These are phyloP conservation scores for Capsella rubella DNA, from an alignment of 441 rosid species.

Conservation along the genomic window DNA sequence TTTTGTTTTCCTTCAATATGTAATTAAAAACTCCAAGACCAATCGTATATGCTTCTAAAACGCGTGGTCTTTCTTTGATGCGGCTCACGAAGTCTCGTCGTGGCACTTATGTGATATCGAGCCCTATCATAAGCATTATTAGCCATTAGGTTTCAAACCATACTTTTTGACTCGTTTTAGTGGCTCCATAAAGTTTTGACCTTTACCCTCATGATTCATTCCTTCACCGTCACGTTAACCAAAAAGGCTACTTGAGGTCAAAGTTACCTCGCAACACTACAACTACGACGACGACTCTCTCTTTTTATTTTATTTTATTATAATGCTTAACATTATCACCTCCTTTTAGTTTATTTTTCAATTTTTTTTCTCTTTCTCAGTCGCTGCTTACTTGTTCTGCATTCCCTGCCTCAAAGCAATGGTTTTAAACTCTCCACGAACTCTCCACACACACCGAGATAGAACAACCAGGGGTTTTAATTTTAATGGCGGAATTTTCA, in stretches of 20 bases:
- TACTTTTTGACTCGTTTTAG: slow-evolving; percentile 44
- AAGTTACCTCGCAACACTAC: slow-evolving; percentile 46
- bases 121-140: slow-evolving; percentile 20
- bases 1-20: neutral
- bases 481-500: slow-evolving; percentile 35
- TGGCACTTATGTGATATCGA: slow-evolving; percentile 15
- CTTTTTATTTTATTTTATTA: neutral
- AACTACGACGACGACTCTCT: slow-evolving; percentile 32
- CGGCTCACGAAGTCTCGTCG: slow-evolving; percentile 37
- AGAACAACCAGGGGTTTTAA: neutral
- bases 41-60: slow-evolving; percentile 29
- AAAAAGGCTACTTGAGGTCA: slow-evolving; percentile 49
- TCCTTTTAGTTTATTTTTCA: neutral
- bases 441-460: slow-evolving; percentile 46
- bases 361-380: slow-evolving; percentile 3
- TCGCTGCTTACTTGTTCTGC: slow-evolving; percentile 42
- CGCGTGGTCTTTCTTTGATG: slow-evolving; percentile 42
- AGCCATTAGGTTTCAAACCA: slow-evolving; percentile 24
- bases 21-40: slow-evolving; percentile 7
- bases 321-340: slow-evolving; percentile 36
- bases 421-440: slow-evolving; percentile 44
- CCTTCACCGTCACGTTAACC: slow-evolving; percentile 46
- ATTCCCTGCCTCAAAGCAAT: too few relatives aligned
- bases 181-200: slow-evolving; percentile 49
- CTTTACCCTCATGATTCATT: slow-evolving; percentile 29